phyloP scores from a whole-genome alignment of 345 rosid genomes.

The Iberis pinnata region DNA sequence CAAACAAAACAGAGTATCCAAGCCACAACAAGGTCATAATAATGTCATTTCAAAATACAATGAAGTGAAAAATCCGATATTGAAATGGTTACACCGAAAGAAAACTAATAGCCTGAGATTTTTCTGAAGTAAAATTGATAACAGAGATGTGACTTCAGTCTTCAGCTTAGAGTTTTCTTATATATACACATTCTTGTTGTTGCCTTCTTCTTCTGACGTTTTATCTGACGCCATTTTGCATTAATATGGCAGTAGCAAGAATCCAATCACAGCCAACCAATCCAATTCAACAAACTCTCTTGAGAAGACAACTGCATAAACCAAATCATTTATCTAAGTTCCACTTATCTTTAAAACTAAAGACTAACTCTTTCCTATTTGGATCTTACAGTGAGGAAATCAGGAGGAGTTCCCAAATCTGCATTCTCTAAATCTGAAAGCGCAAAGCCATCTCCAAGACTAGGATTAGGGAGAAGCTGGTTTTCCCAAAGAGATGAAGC shows the following conservation, averaged over 20 bases:
- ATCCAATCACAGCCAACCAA: slow-evolving; percentile 45
- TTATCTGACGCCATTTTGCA: neutral
- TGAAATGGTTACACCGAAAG: slow-evolving; percentile 8
- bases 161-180: slow-evolving; percentile 15
- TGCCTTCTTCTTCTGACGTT: neutral
- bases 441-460: slow-evolving; percentile 34
- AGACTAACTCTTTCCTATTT: neutral
- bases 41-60: slow-evolving; percentile 1
- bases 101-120: slow-evolving; percentile 14
- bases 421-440: slow-evolving; percentile 59
- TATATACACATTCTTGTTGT: slow-evolving; percentile 17
- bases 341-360: neutral
- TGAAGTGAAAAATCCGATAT: neutral
- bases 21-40: slow-evolving; percentile 1
- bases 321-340: slow-evolving; percentile 2
- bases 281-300: slow-evolving; percentile 62
- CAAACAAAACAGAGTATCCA: slow-evolving; percentile 22
- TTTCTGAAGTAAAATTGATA: slow-evolving; percentile 16
- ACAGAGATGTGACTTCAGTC: slow-evolving; percentile 21
- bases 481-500: slow-evolving; percentile 31
- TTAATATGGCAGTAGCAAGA: neutral
- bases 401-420: slow-evolving; percentile 77
- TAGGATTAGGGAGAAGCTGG: slow-evolving; percentile 26
- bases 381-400: slow-evolving; percentile 55
- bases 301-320: slow-evolving; percentile 66